Conservation (phyloP, 139 green algal species). For the Coelastrella sp. region DNA sequence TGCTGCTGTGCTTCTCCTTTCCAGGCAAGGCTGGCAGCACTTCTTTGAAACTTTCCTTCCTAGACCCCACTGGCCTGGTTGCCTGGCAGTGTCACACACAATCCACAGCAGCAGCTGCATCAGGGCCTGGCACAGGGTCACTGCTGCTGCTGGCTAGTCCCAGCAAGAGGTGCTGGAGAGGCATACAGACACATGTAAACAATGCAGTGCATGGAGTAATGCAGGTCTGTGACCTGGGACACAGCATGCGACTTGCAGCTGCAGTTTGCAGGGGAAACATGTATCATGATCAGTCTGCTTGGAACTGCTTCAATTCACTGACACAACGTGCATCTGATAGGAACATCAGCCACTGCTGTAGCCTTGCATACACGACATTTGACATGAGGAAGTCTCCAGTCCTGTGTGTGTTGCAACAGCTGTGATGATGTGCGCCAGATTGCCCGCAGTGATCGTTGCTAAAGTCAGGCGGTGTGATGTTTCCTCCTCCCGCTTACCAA, state of each 20-base stretch:
- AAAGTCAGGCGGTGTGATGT: no score
- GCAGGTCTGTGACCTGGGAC: constrained; percentile 19
- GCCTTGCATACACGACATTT: no score
- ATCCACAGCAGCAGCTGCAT: constrained; percentile 12
- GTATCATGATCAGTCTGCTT: no score
- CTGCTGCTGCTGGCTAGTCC: constrained; percentile 60
- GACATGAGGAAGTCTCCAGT: no score
- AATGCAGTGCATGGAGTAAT: constrained; percentile 60
- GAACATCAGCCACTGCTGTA: no score
- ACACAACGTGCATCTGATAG: no score
- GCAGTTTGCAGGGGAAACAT: neutral
- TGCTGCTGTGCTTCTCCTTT: no score
- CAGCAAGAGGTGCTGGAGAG: constrained; percentile 50
- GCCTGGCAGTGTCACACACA: constrained; percentile 47
- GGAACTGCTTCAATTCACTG: no score
- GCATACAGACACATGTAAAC: constrained; percentile 52
- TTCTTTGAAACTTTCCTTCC: constrained; percentile 25
- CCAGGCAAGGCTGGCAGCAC: constrained; percentile 59
- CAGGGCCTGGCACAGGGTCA: constrained; percentile 23
- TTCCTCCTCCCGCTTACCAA: no score
- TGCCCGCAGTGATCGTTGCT: no score
- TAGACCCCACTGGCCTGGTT: constrained; percentile 65
- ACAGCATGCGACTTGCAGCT: neutral
- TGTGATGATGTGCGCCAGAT: no score
- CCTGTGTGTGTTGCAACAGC: no score